phyloP scores from a whole-genome alignment of 2,329 filamentous ascomycete species.

The Allantophomopsis cytisporea region DNA sequence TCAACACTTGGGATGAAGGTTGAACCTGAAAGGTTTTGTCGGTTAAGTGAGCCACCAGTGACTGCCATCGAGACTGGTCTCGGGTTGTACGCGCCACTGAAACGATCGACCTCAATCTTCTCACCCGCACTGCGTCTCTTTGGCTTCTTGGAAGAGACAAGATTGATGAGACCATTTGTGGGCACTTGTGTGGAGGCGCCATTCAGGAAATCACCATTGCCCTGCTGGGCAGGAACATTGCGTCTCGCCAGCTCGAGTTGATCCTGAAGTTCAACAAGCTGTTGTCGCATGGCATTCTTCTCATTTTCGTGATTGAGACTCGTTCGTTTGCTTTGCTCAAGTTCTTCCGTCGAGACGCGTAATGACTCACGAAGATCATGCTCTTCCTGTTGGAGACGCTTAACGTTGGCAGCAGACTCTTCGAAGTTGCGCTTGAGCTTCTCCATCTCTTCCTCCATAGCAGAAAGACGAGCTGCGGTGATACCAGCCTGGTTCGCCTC shows the following conservation, averaged over 20 bases:
- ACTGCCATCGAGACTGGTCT: slow-evolving; percentile 94
- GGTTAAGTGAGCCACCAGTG: slow-evolving; percentile 44
- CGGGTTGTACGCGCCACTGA: slow-evolving; percentile 86
- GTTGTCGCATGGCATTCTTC: slow-evolving; percentile 73
- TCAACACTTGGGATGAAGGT: slow-evolving; percentile 73
- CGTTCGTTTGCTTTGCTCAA: slow-evolving; percentile 65
- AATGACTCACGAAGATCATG: slow-evolving; percentile 73
- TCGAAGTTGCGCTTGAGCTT: slow-evolving; percentile 81
- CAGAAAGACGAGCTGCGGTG: slow-evolving; percentile 75
- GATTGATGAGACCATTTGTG: slow-evolving; percentile 76
- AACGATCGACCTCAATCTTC: slow-evolving; percentile 72
- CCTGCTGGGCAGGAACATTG: slow-evolving; percentile 43
- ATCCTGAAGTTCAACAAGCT: slow-evolving; percentile 81
- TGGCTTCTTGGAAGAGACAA: slow-evolving; percentile 93
- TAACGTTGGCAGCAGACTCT: slow-evolving; percentile 81
- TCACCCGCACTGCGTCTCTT: slow-evolving; percentile 91
- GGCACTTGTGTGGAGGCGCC: slow-evolving; percentile 41
- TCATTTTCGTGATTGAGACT: slow-evolving; percentile 71
- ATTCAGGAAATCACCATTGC: slow-evolving; percentile 57
- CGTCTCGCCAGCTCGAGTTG: slow-evolving; percentile 81
- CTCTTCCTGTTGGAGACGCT: slow-evolving; percentile 90
- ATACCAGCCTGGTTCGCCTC: slow-evolving; percentile 98
- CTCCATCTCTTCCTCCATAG: slow-evolving; percentile 92
- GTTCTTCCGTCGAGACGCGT: slow-evolving; percentile 63
- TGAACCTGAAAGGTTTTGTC: slow-evolving; percentile 59